Percentiles rank a stretch among this genome's conserved stretches.
phyloP scores from a whole-genome alignment of 116 monocot species.

The Iris pallida region DNA sequence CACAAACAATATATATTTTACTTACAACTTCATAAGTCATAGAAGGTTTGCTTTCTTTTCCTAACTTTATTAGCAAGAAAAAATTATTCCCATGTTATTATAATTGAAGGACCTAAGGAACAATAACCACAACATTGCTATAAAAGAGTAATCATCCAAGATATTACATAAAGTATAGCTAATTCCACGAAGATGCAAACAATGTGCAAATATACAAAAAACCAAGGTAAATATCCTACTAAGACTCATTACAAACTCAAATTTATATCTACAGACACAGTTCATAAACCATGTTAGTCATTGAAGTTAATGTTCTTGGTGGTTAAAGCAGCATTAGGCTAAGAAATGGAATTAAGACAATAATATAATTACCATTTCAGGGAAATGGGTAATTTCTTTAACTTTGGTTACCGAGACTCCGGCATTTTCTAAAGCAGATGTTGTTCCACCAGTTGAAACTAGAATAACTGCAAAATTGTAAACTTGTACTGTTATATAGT shows the following conservation, averaged over 20 bases:
- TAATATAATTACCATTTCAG: conserved; percentile 63
- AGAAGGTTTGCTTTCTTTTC: not conserved
- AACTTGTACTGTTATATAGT: too few relatives aligned
- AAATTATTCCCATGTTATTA: not conserved
- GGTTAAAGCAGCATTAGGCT: not conserved
- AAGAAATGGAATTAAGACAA: not conserved
- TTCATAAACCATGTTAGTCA: not conserved
- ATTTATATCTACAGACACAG: not conserved
- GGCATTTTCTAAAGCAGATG: conserved; percentile 56
- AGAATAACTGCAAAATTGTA: conserved; percentile 2
- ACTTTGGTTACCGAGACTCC: conserved; percentile 77
- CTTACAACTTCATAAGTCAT: not conserved
- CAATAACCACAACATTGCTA: not conserved
- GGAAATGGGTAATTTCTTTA: conserved; percentile 75
- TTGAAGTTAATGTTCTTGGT: not conserved
- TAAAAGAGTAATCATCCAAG: not conserved
- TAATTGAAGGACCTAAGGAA: not conserved
- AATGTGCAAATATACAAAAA: not conserved
- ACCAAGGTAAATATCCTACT: not conserved
- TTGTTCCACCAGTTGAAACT: conserved; percentile 84
- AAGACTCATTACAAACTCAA: not conserved
- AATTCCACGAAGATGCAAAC: not conserved
- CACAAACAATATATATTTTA: not conserved
- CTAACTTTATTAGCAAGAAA: not conserved
- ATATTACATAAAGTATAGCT: not conserved